phyloP scores from a whole-genome alignment of 805 yeast species.

The Lachancea cidri region DNA sequence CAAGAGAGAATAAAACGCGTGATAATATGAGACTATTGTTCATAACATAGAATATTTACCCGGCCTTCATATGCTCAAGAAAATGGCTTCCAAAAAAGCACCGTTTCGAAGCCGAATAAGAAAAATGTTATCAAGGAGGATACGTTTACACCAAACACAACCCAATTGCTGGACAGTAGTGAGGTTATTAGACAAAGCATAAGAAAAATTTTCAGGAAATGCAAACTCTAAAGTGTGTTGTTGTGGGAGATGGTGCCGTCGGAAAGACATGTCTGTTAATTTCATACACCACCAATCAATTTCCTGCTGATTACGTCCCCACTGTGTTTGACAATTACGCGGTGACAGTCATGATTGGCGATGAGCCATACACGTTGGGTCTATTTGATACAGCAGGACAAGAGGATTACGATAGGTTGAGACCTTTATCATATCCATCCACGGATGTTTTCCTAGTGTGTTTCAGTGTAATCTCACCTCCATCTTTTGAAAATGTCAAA shows the following conservation, averaged over 20 bases:
- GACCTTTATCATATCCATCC: constrained; percentile 95
- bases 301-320: constrained; percentile 97
- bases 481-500: constrained; percentile 93
- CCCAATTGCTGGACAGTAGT: not conserved
- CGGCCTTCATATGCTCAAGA: not conserved
- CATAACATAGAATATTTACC: too few relatives aligned
- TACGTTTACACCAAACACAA: not conserved
- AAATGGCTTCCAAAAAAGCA: not conserved
- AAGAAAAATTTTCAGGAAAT: constrained; percentile 19
- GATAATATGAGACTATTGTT: too few relatives aligned
- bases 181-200: not conserved
- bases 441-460: constrained; percentile 96
- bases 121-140: not conserved
- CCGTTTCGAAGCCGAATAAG: not conserved
- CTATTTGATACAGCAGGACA: constrained; percentile 98
- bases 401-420: constrained; percentile 95
- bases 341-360: constrained; percentile 93
- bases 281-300: constrained; percentile 93
- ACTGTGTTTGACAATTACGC: constrained; percentile 97
- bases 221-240: constrained; percentile 83
- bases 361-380: constrained; percentile 97
- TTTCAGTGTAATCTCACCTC: constrained; percentile 94
- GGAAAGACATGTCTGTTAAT: constrained; percentile 96
- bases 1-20: not conserved
- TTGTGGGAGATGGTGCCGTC: constrained; percentile 99